These are phyloP conservation scores for Paramarasmius palmivorus DNA, from an alignment of 1,284 basidiomycete species.

Conservation along the genomic window DNA sequence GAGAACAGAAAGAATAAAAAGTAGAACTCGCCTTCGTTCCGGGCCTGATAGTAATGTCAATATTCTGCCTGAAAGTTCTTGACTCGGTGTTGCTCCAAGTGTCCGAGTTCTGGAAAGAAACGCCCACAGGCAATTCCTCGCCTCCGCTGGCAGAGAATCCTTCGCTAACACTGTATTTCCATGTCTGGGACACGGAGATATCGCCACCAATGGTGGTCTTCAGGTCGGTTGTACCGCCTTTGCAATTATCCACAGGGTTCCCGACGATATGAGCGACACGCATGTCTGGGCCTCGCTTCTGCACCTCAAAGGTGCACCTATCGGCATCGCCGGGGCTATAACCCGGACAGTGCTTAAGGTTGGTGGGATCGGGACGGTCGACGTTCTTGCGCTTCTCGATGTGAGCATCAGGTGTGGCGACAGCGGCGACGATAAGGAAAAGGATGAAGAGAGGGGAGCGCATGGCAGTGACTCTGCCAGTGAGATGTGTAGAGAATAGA, in stretches of 20 bases:
- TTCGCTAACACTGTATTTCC: not conserved
- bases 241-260: conserved; percentile 1
- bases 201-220: not conserved
- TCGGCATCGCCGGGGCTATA: not conserved
- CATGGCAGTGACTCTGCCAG: no score
- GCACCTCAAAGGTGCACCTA: not conserved
- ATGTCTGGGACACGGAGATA: not conserved
- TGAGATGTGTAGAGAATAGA: not conserved
- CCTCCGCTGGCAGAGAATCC: not conserved
- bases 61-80: conserved; percentile 5
- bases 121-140: not conserved
- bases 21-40: not conserved
- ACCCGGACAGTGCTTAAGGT: conserved; percentile 2
- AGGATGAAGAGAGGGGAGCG: not conserved
- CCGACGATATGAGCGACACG: not conserved
- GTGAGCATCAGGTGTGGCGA: not conserved
- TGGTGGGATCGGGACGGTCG: conserved; percentile 4
- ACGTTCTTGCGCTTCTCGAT: conserved; percentile 3
- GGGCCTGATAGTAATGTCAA: conserved; percentile 1
- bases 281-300: not conserved
- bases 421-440: not conserved
- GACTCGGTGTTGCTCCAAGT: conserved; percentile 2
- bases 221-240: conserved; percentile 1
- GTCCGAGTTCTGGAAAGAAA: not conserved
- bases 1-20: not conserved